Evolutionary conservation across 805 yeast genomes (phyloP).

Genomic region (Alloascoidea hylecoeti): DNA sequence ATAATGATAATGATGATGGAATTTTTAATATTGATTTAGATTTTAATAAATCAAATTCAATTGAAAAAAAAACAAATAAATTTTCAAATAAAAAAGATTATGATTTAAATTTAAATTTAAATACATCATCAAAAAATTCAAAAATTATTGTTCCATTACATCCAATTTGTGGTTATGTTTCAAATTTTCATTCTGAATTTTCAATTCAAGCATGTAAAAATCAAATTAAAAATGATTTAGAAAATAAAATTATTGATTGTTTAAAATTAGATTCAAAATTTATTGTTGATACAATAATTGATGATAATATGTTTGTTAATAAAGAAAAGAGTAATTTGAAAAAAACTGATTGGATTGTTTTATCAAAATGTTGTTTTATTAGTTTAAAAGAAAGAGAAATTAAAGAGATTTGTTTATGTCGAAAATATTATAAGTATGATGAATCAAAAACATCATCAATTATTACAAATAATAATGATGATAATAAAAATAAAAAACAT

Average conservation of each 20-base stretch:
- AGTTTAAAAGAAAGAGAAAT: conserved; percentile 1
- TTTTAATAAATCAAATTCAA: neutral
- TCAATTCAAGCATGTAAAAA: conserved; percentile 1
- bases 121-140: too few species aligned
- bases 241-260: neutral
- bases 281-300: neutral
- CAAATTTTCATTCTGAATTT: conserved; percentile 1
- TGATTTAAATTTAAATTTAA: neutral
- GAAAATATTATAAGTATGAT: conserved; percentile 1
- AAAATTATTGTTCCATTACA: too few species aligned
- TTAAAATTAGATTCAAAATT: neutral
- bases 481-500: neutral
- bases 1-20: neutral
- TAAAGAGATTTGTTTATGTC: neutral
- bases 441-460: neutral
- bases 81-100: neutral
- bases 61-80: too few species aligned
- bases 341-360: neutral
- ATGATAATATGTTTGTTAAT: neutral
- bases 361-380: neutral
- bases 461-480: neutral
- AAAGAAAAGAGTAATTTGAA: neutral
- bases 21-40: neutral
- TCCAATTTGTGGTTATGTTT: conserved; percentile 3
- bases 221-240: neutral